phyloP scores from a whole-genome alignment of 805 yeast species.

The Barnettozyma botsteinii region DNA sequence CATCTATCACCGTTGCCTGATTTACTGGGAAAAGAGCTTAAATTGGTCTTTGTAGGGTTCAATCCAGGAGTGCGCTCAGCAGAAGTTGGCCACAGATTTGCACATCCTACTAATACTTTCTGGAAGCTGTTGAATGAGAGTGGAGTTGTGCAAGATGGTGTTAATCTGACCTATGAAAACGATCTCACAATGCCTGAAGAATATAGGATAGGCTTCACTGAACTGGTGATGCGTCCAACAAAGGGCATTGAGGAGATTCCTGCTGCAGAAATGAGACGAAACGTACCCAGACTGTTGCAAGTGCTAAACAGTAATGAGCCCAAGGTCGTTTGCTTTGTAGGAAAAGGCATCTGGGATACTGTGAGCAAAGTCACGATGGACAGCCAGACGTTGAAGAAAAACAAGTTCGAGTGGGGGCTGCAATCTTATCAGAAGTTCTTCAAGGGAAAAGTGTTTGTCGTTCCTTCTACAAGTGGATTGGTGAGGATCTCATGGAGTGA shows the following conservation, averaged over 20 bases:
- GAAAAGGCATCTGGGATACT: conserved; percentile 71
- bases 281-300: conserved; percentile 45
- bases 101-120: conserved; percentile 61
- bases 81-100: conserved; percentile 59
- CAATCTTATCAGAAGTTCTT: conserved; percentile 18
- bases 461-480: conserved; percentile 71
- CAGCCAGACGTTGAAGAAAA: conserved; percentile 23
- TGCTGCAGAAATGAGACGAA: conserved; percentile 44
- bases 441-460: conserved; percentile 41
- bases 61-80: conserved; percentile 69
- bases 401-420: conserved; percentile 50
- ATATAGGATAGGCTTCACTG: conserved; percentile 62
- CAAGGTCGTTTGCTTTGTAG: conserved; percentile 49
- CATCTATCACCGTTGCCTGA: conserved; percentile 21
- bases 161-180: conserved; percentile 13
- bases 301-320: conserved; percentile 39
- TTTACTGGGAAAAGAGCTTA: conserved; percentile 20
- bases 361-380: conserved; percentile 32
- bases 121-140: conserved; percentile 60
- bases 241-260: conserved; percentile 50
- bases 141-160: conserved; percentile 30
- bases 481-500: conserved; percentile 45
- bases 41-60: conserved; percentile 59
- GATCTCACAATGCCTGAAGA: conserved; percentile 36
- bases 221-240: conserved; percentile 61